phyloP scores from a whole-genome alignment of 1,284 basidiomycete species.

The Fomitopsis betulina region DNA sequence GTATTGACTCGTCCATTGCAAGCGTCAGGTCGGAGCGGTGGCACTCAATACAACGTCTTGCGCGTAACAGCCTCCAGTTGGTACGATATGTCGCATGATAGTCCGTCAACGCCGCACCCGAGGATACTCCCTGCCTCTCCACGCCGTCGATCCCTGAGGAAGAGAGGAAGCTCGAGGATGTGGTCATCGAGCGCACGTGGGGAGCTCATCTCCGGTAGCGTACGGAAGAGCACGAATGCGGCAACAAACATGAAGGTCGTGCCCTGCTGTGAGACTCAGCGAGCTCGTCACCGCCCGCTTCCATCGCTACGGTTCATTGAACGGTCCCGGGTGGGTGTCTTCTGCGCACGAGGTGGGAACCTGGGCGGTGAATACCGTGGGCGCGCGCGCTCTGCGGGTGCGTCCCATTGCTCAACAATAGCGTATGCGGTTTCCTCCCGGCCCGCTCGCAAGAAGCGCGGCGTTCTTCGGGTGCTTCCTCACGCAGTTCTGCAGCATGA shows the following conservation, averaged over 20 bases:
- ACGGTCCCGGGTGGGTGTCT: neutral
- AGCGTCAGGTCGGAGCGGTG: neutral
- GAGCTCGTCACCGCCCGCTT: neutral
- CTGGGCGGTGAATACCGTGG: slow-evolving; percentile 3
- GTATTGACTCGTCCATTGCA: neutral
- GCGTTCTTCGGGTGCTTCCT: neutral
- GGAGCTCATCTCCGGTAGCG: neutral
- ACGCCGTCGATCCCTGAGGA: neutral
- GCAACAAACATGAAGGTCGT: neutral
- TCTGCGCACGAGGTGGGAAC: slow-evolving; percentile 1
- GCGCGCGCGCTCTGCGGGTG: slow-evolving; percentile 1
- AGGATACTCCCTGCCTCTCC: neutral
- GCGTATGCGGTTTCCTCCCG: neutral
- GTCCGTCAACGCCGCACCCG: neutral
- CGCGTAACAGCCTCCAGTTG: neutral
- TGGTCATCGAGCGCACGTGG: neutral
- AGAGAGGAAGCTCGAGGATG: neutral
- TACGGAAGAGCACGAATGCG: neutral
- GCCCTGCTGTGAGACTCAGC: neutral
- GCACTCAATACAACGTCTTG: neutral
- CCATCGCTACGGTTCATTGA: neutral
- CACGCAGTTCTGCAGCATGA: neutral
- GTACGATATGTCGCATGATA: neutral
- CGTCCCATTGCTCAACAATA: neutral
- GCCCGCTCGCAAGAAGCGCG: neutral